These are phyloP conservation scores for Kalmanozyma brasiliensis DNA, from an alignment of 1,284 basidiomycete species.

Conservation along the genomic window DNA sequence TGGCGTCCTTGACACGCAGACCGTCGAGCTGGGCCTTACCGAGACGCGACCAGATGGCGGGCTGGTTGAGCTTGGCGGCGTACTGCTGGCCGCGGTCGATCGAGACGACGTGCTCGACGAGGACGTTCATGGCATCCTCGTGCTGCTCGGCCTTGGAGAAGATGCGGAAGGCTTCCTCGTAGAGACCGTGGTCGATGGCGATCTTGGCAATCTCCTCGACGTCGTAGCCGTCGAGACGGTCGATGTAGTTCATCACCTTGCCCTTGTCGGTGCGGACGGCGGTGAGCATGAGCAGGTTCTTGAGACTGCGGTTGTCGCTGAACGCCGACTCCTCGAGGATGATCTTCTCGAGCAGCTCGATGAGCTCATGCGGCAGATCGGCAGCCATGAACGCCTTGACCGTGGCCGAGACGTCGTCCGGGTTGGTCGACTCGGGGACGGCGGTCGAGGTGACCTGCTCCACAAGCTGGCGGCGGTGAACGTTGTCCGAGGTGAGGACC, in stretches of 20 bases:
- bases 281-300: slow-evolving; percentile 90
- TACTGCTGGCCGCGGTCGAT: slow-evolving; percentile 96
- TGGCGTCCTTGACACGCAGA: slow-evolving; percentile 96
- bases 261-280: slow-evolving; percentile 98
- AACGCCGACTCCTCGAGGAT: slow-evolving; percentile 97
- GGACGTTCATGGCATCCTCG: slow-evolving; percentile 87
- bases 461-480: slow-evolving; percentile 90
- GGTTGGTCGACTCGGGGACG: slow-evolving; percentile 95
- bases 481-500: slow-evolving; percentile 88
- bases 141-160: slow-evolving; percentile 66
- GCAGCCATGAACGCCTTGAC: slow-evolving; percentile 99
- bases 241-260: slow-evolving; percentile 98
- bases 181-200: slow-evolving; percentile 93
- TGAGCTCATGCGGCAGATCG: slow-evolving; percentile 95
- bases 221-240: slow-evolving; percentile 96
- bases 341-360: slow-evolving; percentile 98
- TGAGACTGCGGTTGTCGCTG: slow-evolving; percentile 80
- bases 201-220: slow-evolving; percentile 94
- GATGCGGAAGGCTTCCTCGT: slow-evolving; percentile 86
- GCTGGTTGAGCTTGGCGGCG: slow-evolving; percentile 94
- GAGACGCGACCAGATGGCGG: slow-evolving; percentile 95
- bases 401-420: slow-evolving; percentile 97
- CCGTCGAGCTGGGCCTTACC: slow-evolving; percentile 99
- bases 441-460: slow-evolving; percentile 88
- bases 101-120: slow-evolving; percentile 97